phyloP scores from a whole-genome alignment of 345 rosid species.

The Salix purpurea region DNA sequence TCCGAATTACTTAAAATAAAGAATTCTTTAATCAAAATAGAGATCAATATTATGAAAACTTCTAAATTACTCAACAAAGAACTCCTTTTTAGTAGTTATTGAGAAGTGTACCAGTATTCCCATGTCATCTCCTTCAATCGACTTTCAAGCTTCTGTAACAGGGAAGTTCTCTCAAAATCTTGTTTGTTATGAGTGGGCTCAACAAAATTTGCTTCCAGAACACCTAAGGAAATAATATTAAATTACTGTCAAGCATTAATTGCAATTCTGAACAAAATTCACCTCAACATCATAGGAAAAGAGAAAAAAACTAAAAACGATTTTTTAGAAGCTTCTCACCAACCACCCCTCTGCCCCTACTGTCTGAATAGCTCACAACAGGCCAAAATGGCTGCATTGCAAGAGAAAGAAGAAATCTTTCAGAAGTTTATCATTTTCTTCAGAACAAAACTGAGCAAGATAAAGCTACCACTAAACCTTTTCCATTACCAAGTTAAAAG shows the following conservation, averaged over 20 bases:
- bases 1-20: not conserved
- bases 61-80: not conserved
- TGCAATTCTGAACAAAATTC: not conserved
- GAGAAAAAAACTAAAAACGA: not conserved
- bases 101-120: constrained; percentile 71
- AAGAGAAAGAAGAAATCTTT: not conserved
- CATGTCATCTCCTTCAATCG: constrained; percentile 89
- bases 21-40: not conserved
- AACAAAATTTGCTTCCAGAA: constrained; percentile 83
- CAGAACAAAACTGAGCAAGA: not conserved
- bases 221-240: constrained; percentile 43
- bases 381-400: constrained; percentile 83
- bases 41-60: too few species aligned
- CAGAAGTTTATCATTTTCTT: not conserved
- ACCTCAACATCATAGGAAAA: not conserved
- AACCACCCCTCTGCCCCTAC: constrained; percentile 83
- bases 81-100: not conserved
- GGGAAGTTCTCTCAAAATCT: constrained; percentile 92
- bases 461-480: not conserved
- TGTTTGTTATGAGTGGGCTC: constrained; percentile 97
- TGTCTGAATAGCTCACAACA: constrained; percentile 44
- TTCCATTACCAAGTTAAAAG: not conserved
- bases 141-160: constrained; percentile 87
- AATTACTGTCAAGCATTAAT: not conserved
- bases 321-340: constrained; percentile 53